Evolutionary conservation across 2,329 filamentous ascomycete species (phyloP).

Genomic region (Monosporascus sp.): DNA sequence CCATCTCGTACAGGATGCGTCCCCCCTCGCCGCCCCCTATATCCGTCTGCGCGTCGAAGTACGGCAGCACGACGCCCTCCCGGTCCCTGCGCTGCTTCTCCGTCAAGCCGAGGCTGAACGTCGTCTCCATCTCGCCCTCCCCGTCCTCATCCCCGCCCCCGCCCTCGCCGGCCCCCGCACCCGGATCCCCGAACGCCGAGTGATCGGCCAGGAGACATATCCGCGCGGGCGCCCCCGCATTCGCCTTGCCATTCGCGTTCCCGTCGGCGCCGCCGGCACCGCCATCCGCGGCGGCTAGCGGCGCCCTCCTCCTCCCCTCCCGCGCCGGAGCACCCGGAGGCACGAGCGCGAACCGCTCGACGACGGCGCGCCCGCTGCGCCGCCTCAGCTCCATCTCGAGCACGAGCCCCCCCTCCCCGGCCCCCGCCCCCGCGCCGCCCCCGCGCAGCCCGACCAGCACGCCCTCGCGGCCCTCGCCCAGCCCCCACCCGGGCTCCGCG

Average conservation of each 20-base stretch:
- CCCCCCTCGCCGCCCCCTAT: slow-evolving; percentile 78
- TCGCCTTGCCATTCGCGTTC: slow-evolving; percentile 1
- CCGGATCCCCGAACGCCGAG: slow-evolving; percentile 54
- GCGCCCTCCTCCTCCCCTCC: slow-evolving; percentile 9
- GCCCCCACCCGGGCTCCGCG: slow-evolving; percentile 70
- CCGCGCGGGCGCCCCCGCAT: slow-evolving; percentile 23
- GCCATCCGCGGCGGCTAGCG: not conserved
- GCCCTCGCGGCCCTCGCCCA: slow-evolving; percentile 73
- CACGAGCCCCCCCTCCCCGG: slow-evolving; percentile 49
- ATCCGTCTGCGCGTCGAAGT: slow-evolving; percentile 91
- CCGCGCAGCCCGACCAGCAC: slow-evolving; percentile 63
- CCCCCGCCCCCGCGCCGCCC: slow-evolving; percentile 26
- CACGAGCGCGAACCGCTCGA: slow-evolving; percentile 57
- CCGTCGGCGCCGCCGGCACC: not conserved
- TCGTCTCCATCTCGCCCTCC: slow-evolving; percentile 54
- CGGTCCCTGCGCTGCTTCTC: slow-evolving; percentile 84
- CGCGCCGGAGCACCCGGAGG: slow-evolving; percentile 16
- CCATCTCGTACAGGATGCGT: slow-evolving; percentile 94
- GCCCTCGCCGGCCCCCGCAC: slow-evolving; percentile 29
- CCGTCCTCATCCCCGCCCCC: slow-evolving; percentile 44
- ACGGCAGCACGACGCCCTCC: slow-evolving; percentile 86
- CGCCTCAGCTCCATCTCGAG: slow-evolving; percentile 82
- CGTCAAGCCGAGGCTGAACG: slow-evolving; percentile 81
- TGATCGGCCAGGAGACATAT: slow-evolving; percentile 69
- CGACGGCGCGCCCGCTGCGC: slow-evolving; percentile 71